Conservation (phyloP, 306 rosid genomes). For the Rubus parviflorus region DNA sequence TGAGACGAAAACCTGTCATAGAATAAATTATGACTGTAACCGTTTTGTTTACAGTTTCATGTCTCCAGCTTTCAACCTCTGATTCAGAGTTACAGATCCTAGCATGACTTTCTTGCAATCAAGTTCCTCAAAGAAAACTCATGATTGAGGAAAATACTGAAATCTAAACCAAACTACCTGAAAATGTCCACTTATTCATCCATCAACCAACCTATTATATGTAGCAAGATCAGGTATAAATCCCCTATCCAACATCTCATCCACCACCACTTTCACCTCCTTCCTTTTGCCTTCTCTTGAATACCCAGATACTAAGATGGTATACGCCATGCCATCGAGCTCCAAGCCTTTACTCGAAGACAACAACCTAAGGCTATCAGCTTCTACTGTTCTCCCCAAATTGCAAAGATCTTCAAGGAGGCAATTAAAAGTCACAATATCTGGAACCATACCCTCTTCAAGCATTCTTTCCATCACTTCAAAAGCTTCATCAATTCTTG, state of each 20-base stretch:
- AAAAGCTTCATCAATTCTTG: conserved; percentile 46
- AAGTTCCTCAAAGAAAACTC: not conserved
- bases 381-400: conserved; percentile 54
- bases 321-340: conserved; percentile 53
- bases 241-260: conserved; percentile 84
- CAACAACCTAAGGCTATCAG: conserved; percentile 58
- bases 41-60: not conserved
- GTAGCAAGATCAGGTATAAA: conserved; percentile 68
- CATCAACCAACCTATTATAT: conserved; percentile 61
- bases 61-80: not conserved
- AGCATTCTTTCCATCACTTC: conserved; percentile 63
- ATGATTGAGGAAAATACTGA: too few species aligned
- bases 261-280: conserved; percentile 56
- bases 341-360: conserved; percentile 63
- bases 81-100: not conserved
- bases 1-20: too few species aligned
- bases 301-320: conserved; percentile 58
- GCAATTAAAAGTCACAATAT: conserved; percentile 69
- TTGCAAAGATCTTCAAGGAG: conserved; percentile 62
- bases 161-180: not conserved
- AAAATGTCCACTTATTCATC: conserved; percentile 16
- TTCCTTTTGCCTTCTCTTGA: conserved; percentile 46
- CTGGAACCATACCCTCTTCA: conserved; percentile 53
- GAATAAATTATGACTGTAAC: not conserved
- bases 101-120: not conserved